A percentile compares a stretch with the other conserved stretches of the same genome.
phyloP scores from a whole-genome alignment of 768 basidiomycete genomes.

The Chalciporus pseudorubinellus region DNA sequence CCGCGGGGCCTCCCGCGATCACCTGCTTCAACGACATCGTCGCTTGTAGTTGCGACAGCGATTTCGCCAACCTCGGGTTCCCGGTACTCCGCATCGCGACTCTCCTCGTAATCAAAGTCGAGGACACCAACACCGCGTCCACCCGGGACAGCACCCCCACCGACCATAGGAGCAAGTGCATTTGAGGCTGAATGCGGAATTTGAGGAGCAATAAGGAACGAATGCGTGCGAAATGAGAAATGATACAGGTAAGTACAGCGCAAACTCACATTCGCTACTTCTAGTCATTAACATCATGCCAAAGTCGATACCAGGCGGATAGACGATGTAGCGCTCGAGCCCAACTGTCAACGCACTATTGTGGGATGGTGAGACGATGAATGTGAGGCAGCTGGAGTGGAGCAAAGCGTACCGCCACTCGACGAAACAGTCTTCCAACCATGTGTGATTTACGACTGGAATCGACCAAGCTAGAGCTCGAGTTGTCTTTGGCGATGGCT shows the following conservation, averaged over 20 bases:
- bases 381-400: neutral
- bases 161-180: neutral
- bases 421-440: slow-evolving; percentile 88
- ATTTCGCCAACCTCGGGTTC: slow-evolving; percentile 9
- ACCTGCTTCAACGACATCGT: slow-evolving; percentile 1
- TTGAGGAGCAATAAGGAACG: neutral
- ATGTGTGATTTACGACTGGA: slow-evolving; percentile 84
- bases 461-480: slow-evolving; percentile 81
- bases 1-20: neutral
- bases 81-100: slow-evolving; percentile 14
- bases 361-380: neutral
- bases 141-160: slow-evolving; percentile 29
- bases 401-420: slow-evolving; percentile 53
- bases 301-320: slow-evolving; percentile 69
- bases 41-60: neutral
- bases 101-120: slow-evolving; percentile 23
- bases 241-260: neutral
- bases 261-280: slow-evolving; percentile 12
- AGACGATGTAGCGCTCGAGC: slow-evolving; percentile 64
- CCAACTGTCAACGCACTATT: slow-evolving; percentile 53
- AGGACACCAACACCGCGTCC: slow-evolving; percentile 27
- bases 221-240: neutral
- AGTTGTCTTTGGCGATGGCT: slow-evolving; percentile 54
- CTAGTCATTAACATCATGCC: slow-evolving; percentile 35
- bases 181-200: slow-evolving; percentile 5